Evolutionary conservation across 1,284 basidiomycete species (phyloP).

Genomic region (Naganishia sp.): DNA sequence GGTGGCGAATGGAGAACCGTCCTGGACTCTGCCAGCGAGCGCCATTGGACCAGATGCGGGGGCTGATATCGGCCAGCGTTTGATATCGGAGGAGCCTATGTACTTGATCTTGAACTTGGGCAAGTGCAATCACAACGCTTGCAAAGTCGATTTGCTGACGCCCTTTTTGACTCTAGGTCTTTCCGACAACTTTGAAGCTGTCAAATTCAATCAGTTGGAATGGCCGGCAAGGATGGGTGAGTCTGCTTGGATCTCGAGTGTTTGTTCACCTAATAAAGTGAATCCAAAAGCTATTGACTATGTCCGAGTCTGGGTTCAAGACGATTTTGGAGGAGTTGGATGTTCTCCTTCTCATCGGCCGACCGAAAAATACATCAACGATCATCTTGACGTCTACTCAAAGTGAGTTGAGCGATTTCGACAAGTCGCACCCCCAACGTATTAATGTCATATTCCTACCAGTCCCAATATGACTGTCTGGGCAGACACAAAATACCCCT

Average conservation of each 20-base stretch:
- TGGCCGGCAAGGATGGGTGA: slow-evolving; percentile 55
- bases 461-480: slow-evolving; percentile 24
- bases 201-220: slow-evolving; percentile 49
- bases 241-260: not conserved
- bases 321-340: slow-evolving; percentile 48
- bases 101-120: slow-evolving; percentile 51
- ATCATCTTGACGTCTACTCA: slow-evolving; percentile 21
- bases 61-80: slow-evolving; percentile 62
- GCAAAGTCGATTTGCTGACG: slow-evolving; percentile 35
- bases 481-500: slow-evolving; percentile 24
- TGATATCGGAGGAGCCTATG: slow-evolving; percentile 76
- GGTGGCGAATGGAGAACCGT: slow-evolving; percentile 61
- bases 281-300: slow-evolving; percentile 60
- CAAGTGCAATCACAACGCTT: slow-evolving; percentile 40
- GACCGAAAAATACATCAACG: slow-evolving; percentile 25
- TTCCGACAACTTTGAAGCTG: slow-evolving; percentile 50
- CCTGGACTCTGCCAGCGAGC: slow-evolving; percentile 60
- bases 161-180: slow-evolving; percentile 37
- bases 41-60: slow-evolving; percentile 62
- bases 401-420: not conserved
- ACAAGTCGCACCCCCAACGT: not conserved
- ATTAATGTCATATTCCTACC: not conserved
- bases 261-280: not conserved
- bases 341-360: slow-evolving; percentile 36
- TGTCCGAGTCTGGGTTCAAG: slow-evolving; percentile 56